Evolutionary conservation across 2,329 filamentous ascomycete species (phyloP).

Genomic region (Trichophyton benhamiae): DNA sequence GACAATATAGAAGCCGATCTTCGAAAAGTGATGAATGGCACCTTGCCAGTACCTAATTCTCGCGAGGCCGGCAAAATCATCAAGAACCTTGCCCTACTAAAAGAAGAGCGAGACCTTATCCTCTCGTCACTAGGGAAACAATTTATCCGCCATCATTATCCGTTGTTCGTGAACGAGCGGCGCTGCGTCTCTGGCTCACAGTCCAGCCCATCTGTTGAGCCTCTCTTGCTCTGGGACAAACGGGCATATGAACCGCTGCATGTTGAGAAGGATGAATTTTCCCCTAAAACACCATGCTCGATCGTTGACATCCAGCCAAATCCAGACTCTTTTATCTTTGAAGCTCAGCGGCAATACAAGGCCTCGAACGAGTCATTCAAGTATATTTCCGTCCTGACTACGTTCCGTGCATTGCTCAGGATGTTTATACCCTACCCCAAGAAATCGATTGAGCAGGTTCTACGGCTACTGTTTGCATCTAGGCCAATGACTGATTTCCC

Average conservation of each 20-base stretch:
- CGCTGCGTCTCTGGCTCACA: background rate
- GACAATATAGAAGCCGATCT: slow-evolving; percentile 17
- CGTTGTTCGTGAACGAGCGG: background rate
- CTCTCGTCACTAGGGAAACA: background rate
- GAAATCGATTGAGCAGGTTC: slow-evolving; percentile 18
- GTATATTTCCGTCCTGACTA: slow-evolving; percentile 19
- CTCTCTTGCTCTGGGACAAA: slow-evolving; percentile 54
- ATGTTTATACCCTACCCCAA: slow-evolving; percentile 14
- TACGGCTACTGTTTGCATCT: slow-evolving; percentile 21
- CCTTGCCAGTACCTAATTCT: background rate
- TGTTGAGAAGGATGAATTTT: slow-evolving; percentile 50
- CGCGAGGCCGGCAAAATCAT: background rate
- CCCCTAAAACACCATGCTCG: slow-evolving; percentile 39
- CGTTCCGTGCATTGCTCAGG: slow-evolving; percentile 18
- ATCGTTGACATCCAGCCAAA: slow-evolving; percentile 27
- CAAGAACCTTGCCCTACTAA: background rate
- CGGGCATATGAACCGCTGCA: slow-evolving; percentile 58
- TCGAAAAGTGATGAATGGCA: slow-evolving; percentile 4
- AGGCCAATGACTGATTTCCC: slow-evolving; percentile 23
- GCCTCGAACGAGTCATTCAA: slow-evolving; percentile 10
- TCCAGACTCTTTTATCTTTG: slow-evolving; percentile 16
- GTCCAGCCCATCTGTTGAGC: slow-evolving; percentile 25
- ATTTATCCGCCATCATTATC: background rate
- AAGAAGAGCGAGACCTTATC: background rate
- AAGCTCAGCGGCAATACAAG: slow-evolving; percentile 15